phyloP scores from a whole-genome alignment of 495 filamentous ascomycete species.

The Hypomontagnella submonticulosa region DNA sequence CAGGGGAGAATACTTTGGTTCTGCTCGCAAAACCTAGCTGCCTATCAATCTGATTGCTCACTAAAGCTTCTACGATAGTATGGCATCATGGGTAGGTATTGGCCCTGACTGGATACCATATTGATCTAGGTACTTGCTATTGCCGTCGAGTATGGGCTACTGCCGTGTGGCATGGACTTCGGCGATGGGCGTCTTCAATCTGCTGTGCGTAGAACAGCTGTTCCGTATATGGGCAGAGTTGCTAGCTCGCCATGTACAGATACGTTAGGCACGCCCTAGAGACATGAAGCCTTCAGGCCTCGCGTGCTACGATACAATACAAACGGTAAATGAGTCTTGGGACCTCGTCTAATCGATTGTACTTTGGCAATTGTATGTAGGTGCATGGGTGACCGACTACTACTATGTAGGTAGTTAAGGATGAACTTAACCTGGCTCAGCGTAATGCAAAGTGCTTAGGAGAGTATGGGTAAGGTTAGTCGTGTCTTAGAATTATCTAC shows the following conservation, averaged over 20 bases:
- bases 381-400: too few species aligned
- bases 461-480: constrained; percentile 4
- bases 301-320: too few species aligned
- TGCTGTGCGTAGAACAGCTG: too few species aligned
- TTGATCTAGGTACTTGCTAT: neutral
- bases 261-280: too few species aligned
- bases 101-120: constrained; percentile 1
- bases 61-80: neutral
- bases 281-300: too few species aligned
- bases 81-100: constrained; percentile 1
- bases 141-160: neutral
- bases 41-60: neutral
- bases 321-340: too few species aligned
- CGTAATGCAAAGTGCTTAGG: neutral
- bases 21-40: neutral
- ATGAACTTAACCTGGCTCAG: neutral
- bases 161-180: neutral
- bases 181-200: too few species aligned
- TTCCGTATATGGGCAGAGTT: too few species aligned
- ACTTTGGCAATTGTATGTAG: too few species aligned
- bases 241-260: too few species aligned
- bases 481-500: neutral
- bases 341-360: too few species aligned
- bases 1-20: neutral
- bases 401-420: too few species aligned